Percentiles rank a stretch among this genome's conserved stretches.
Conservation (phyloP, 2,329 filamentous ascomycete genomes). For the Scolecobasidium constrictum region DNA sequence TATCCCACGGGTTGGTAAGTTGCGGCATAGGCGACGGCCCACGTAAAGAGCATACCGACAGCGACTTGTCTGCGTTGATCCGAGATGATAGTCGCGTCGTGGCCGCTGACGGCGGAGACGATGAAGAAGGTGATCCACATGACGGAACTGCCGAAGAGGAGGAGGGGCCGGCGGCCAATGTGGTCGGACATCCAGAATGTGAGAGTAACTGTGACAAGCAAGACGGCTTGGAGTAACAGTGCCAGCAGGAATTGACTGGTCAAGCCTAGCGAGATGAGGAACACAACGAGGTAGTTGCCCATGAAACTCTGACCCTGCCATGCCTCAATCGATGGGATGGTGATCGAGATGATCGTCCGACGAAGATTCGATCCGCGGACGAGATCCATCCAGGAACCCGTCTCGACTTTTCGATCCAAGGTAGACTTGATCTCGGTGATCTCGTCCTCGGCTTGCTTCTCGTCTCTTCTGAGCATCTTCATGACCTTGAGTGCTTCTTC, state of each 20-base stretch:
- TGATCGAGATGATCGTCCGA: not conserved
- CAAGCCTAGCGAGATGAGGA: not conserved
- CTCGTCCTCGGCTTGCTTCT: not conserved
- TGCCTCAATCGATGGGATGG: not conserved
- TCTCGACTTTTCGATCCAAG: not conserved
- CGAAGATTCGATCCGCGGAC: not conserved
- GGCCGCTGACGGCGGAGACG: not conserved
- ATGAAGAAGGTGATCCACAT: constrained; percentile 1
- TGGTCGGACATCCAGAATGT: constrained; percentile 1
- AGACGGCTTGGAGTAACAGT: not conserved
- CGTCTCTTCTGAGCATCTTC: not conserved
- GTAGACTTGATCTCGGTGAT: not conserved
- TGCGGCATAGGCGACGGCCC: not conserved
- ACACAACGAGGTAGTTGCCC: not conserved
- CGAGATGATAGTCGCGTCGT: not conserved
- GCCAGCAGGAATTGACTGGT: not conserved
- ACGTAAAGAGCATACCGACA: constrained; percentile 1
- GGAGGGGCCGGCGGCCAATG: not conserved
- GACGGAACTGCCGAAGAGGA: not conserved
- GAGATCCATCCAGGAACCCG: not conserved
- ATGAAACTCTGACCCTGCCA: not conserved
- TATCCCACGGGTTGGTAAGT: constrained; percentile 2
- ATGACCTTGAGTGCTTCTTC: not conserved
- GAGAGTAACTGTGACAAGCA: not conserved
- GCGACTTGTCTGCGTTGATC: not conserved